Conservation (phyloP, 1,284 basidiomycete genomes). For the Cerioporus squamosus region DNA sequence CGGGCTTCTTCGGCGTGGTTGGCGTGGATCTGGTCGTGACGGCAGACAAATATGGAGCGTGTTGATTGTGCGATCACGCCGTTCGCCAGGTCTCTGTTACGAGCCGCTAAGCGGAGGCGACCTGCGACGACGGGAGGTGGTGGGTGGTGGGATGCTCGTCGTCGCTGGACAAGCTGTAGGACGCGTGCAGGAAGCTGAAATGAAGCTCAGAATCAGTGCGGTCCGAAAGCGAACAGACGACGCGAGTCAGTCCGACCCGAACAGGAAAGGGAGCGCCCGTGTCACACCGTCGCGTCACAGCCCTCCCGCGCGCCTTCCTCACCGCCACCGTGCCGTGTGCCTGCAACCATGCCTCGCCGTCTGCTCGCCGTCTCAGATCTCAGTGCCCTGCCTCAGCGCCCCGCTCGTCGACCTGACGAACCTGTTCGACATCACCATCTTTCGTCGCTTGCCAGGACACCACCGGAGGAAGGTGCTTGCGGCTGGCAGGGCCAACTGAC, state of each 20-base stretch:
- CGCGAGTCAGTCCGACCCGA: constrained; percentile 6
- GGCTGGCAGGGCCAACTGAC: too few relatives aligned
- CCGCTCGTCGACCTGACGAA: too few relatives aligned
- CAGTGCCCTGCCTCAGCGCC: too few relatives aligned
- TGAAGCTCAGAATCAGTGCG: constrained; percentile 7
- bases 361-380: too few relatives aligned
- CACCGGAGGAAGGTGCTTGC: too few relatives aligned
- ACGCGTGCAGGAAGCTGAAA: constrained; percentile 16
- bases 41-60: constrained; percentile 14
- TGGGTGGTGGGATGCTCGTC: constrained; percentile 6
- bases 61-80: constrained; percentile 15
- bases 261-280: neutral
- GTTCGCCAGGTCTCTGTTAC: neutral
- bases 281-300: neutral
- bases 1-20: constrained; percentile 10
- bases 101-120: neutral
- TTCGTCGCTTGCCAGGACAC: too few relatives aligned
- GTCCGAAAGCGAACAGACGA: neutral
- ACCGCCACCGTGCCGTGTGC: neutral
- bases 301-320: neutral
- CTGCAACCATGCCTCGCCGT: too few relatives aligned
- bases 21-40: constrained; percentile 14
- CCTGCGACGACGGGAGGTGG: neutral
- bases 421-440: too few relatives aligned
- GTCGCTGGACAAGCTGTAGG: constrained; percentile 15